Percentiles rank a stretch among this genome's conserved stretches.
These are phyloP conservation scores for Candida oleophila DNA, from an alignment of 805 yeast species.

Conservation along the genomic window DNA sequence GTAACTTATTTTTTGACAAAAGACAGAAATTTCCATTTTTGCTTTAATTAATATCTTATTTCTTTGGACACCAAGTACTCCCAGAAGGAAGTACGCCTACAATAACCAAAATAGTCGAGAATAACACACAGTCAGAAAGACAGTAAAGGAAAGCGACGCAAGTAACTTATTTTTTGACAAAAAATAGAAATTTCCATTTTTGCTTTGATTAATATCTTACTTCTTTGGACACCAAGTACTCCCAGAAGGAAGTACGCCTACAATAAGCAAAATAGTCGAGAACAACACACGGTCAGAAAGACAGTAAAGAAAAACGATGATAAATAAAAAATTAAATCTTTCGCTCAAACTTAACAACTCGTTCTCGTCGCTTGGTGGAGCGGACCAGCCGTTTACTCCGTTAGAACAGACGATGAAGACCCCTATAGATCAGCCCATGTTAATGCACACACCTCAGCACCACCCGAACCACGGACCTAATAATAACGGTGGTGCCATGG, in stretches of 20 bases:
- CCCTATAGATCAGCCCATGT: conserved; percentile 32
- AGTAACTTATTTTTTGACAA: not conserved
- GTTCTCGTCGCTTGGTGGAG: conserved; percentile 18
- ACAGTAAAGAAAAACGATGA: conserved; percentile 13
- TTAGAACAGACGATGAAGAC: conserved; percentile 42
- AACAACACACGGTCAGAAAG: no score
- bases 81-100: no score
- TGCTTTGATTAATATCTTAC: not conserved
- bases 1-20: not conserved
- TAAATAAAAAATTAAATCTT: conserved; percentile 32
- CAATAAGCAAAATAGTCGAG: no score
- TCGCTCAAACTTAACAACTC: conserved; percentile 34
- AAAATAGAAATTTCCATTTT: not conserved
- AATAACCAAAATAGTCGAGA: no score
- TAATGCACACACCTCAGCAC: conserved; percentile 5
- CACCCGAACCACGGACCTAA: conserved; percentile 4
- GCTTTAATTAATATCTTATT: not conserved
- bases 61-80: no score
- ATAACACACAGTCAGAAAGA: no score
- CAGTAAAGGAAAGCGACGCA: conserved; percentile 13
- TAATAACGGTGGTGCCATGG: not conserved
- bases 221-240: no score
- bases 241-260: no score
- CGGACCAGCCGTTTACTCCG: conserved; percentile 41
- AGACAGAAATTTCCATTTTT: not conserved